Evolutionary conservation across 2,329 filamentous ascomycete species (phyloP).

Genomic region (Stagonosporopsis chrysanthemi): DNA sequence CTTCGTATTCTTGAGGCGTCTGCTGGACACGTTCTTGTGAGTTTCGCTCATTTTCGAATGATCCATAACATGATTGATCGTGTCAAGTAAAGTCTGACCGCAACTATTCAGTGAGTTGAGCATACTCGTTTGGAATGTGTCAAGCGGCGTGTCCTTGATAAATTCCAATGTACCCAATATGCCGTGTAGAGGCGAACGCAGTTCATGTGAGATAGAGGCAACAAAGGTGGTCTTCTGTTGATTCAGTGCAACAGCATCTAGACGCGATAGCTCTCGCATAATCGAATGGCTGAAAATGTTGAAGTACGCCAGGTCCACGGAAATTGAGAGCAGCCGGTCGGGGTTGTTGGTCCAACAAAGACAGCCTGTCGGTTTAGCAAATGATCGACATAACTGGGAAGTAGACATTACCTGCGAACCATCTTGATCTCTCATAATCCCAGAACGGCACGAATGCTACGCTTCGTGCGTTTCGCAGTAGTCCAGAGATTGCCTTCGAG

Average conservation of each 20-base stretch:
- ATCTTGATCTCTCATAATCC: constrained; percentile 48
- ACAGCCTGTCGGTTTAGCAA: constrained; percentile 26
- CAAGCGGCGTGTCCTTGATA: constrained; percentile 53
- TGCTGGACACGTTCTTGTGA: constrained; percentile 49
- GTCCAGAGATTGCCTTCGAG: constrained; percentile 57
- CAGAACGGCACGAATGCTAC: constrained; percentile 51
- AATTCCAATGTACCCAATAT: constrained; percentile 58
- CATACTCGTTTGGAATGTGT: constrained; percentile 55
- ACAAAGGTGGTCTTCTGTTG: constrained; percentile 61
- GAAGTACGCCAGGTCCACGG: constrained; percentile 45
- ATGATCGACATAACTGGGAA: not conserved
- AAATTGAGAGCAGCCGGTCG: constrained; percentile 38
- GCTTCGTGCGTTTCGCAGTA: constrained; percentile 53
- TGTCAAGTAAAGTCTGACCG: constrained; percentile 60
- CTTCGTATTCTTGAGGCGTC: constrained; percentile 36
- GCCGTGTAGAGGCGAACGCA: constrained; percentile 55
- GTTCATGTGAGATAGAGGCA: constrained; percentile 61
- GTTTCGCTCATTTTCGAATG: constrained; percentile 38
- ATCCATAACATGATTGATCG: constrained; percentile 46
- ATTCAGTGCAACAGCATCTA: constrained; percentile 58
- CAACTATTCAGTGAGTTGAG: constrained; percentile 55
- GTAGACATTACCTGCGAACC: constrained; percentile 34
- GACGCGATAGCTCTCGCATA: constrained; percentile 63
- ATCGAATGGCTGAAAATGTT: constrained; percentile 56
- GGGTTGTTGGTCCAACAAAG: constrained; percentile 45